phyloP scores from a whole-genome alignment of 345 rosid species.

The Eucalyptus cloeziana region DNA sequence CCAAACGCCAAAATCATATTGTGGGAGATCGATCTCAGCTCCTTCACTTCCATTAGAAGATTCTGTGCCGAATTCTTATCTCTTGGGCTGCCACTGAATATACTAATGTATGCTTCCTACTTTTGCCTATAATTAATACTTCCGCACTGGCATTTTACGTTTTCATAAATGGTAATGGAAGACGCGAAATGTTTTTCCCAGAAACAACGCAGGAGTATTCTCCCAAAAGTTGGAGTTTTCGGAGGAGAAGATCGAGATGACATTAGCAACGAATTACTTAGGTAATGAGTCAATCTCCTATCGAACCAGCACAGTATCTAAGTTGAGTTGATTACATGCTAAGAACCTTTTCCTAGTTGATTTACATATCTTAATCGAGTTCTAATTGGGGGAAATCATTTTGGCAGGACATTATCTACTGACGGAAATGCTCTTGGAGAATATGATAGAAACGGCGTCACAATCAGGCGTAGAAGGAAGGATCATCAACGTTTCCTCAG shows the following conservation, averaged over 20 bases:
- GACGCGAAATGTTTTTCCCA: slow-evolving; percentile 5
- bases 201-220: slow-evolving; percentile 90
- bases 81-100: slow-evolving; percentile 63
- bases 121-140: not conserved
- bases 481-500: slow-evolving; percentile 88
- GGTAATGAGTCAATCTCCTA: slow-evolving; percentile 23
- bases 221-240: slow-evolving; percentile 82
- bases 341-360: not conserved
- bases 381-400: not conserved
- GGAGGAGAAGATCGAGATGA: slow-evolving; percentile 89
- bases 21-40: slow-evolving; percentile 71
- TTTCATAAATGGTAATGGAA: not conserved
- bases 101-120: slow-evolving; percentile 48
- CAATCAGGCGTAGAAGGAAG: slow-evolving; percentile 67
- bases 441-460: slow-evolving; percentile 72
- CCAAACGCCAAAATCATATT: slow-evolving; percentile 46
- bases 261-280: slow-evolving; percentile 83
- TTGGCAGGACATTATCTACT: slow-evolving; percentile 76
- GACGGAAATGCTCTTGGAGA: slow-evolving; percentile 71
- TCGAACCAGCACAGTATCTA: not conserved
- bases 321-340: not conserved
- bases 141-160: not conserved
- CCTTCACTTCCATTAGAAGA: slow-evolving; percentile 62
- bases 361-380: not conserved
- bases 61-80: slow-evolving; percentile 59